Conservation (phyloP, 805 yeast species). For the Monosporozyma siamensis region DNA sequence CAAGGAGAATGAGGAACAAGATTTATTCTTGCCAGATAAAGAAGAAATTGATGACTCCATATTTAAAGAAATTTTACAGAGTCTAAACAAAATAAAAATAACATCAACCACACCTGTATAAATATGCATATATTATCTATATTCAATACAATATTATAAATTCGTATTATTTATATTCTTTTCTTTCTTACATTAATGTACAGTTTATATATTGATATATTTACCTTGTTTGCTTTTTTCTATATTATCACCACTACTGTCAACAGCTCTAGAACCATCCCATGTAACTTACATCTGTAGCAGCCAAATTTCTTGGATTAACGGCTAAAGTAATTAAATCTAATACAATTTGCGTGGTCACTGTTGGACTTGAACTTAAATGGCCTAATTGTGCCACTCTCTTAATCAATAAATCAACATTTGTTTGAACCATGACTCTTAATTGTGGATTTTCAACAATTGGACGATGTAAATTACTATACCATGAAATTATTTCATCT, state of each 20-base stretch:
- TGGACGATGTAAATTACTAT: conserved; percentile 75
- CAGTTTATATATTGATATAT: neutral
- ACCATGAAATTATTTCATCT: conserved; percentile 94
- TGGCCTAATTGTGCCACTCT: conserved; percentile 73
- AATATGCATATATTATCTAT: neutral
- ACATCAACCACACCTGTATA: neutral
- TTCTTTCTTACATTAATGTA: neutral
- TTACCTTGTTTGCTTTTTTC: no score
- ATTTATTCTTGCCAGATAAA: neutral
- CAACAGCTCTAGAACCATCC: conserved; percentile 80
- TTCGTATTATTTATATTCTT: neutral
- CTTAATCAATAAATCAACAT: conserved; percentile 76
- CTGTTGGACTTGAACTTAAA: conserved; percentile 40
- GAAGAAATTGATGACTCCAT: neutral
- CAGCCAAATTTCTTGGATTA: conserved; percentile 85
- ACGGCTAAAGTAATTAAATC: conserved; percentile 92
- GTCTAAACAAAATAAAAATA: neutral
- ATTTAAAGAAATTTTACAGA: neutral
- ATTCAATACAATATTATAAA: no score
- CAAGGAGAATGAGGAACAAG: neutral
- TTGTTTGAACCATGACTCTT: conserved; percentile 76
- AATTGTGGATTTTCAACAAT: conserved; percentile 76
- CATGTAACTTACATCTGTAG: conserved; percentile 91
- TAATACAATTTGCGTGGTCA: conserved; percentile 80
- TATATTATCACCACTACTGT: no score